These are phyloP conservation scores for Paradendryphiella salina DNA, from an alignment of 2,329 filamentous ascomycete genomes.

Conservation along the genomic window DNA sequence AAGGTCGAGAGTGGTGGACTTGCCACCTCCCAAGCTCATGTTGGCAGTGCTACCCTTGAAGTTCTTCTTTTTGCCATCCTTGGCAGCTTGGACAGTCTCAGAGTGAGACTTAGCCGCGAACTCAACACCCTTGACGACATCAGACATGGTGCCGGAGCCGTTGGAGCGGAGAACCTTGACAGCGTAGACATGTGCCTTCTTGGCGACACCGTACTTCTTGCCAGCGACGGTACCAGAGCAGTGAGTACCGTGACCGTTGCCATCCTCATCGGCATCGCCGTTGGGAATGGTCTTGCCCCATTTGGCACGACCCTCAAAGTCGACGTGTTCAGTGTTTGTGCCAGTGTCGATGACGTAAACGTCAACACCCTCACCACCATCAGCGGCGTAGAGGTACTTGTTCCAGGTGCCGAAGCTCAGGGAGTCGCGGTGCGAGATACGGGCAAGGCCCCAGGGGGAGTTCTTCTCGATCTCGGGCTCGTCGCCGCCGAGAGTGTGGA, in stretches of 20 bases:
- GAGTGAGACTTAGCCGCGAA: slow-evolving; percentile 82
- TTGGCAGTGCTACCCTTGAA: slow-evolving; percentile 99
- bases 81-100: slow-evolving; percentile 74
- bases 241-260: slow-evolving; percentile 98
- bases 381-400: slow-evolving; percentile 91
- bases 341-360: slow-evolving; percentile 99
- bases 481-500: slow-evolving; percentile 70
- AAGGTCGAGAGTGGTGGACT: slow-evolving; percentile 86
- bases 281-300: slow-evolving; percentile 97
- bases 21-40: slow-evolving; percentile 98
- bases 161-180: slow-evolving; percentile 99
- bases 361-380: slow-evolving; percentile 95
- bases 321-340: slow-evolving; percentile 89
- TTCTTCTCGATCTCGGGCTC: slow-evolving; percentile 75
- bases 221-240: slow-evolving; percentile 97
- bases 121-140: slow-evolving; percentile 98
- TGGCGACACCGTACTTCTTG: slow-evolving; percentile 99
- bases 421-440: slow-evolving; percentile 90
- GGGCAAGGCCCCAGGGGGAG: slow-evolving; percentile 97
- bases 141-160: slow-evolving; percentile 96
- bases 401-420: slow-evolving; percentile 93
- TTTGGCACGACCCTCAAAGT: slow-evolving; percentile 92
- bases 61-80: slow-evolving; percentile 87
- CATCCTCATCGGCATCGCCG: slow-evolving; percentile 84
- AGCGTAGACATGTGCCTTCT: slow-evolving; percentile 95